Conservation (phyloP, 208 protist species). For the Wallacemonas sp. region DNA sequence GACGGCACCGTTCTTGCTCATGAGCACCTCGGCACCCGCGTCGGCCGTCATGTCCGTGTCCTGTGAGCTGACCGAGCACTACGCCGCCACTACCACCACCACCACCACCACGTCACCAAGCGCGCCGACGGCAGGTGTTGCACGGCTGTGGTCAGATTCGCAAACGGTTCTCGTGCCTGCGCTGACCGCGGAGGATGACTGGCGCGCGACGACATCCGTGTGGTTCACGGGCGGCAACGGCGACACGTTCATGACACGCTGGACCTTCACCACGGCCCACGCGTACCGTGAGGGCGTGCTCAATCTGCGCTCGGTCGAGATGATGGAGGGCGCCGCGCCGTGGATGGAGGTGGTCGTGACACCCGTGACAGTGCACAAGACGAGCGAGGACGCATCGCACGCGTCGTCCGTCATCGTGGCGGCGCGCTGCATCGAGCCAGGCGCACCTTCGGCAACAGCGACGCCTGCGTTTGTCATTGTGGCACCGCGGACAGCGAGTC, state of each 20-base stretch:
- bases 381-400: not conserved
- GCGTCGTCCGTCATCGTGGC: not conserved
- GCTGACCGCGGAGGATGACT: not conserved
- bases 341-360: conserved; percentile 18
- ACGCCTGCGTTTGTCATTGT: not conserved
- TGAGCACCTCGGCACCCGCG: not conserved
- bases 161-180: conserved; percentile 5
- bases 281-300: conserved; percentile 51
- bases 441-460: too few species aligned
- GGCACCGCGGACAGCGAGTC: not conserved
- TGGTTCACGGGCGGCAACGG: conserved; percentile 27
- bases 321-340: conserved; percentile 8
- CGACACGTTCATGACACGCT: conserved; percentile 30
- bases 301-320: conserved; percentile 34
- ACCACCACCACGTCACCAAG: too few species aligned
- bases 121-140: not conserved
- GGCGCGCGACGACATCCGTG: conserved; percentile 15
- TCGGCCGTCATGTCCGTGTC: not conserved
- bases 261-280: conserved; percentile 37
- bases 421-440: conserved; percentile 5
- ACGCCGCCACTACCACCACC: too few species aligned
- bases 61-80: conserved; percentile 6
- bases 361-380: not conserved
- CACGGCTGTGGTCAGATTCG: conserved; percentile 25
- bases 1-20: conserved; percentile 26